Percentiles rank a stretch among this genome's conserved stretches.
Conservation (phyloP, 495 filamentous ascomycete genomes). For the Astrothelium subdiscretum region DNA sequence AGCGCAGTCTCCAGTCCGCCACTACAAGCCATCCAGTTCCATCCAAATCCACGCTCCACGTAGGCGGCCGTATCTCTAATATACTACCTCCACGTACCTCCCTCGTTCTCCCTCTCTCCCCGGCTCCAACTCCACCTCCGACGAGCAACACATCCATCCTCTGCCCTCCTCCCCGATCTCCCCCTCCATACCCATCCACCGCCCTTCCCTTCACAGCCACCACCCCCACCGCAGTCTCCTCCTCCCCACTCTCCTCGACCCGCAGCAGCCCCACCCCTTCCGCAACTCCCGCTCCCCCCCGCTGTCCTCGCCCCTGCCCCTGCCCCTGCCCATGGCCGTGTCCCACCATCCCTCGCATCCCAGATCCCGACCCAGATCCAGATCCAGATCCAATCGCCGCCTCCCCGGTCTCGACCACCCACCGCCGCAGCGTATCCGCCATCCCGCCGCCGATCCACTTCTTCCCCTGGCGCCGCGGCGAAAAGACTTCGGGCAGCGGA, state of each 20-base stretch:
- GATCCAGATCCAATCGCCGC: too few relatives aligned
- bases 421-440: conserved; percentile 24
- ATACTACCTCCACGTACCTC: conserved; percentile 13
- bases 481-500: conserved; percentile 28
- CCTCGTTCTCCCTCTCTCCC: background rate
- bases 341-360: too few relatives aligned
- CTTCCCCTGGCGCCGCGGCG: conserved; percentile 28
- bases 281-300: too few relatives aligned
- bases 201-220: conserved; percentile 1
- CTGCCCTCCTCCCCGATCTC: background rate
- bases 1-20: conserved; percentile 22
- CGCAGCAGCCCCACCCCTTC: conserved; percentile 10
- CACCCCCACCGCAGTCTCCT: background rate
- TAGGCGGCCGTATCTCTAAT: conserved; percentile 22
- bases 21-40: conserved; percentile 21
- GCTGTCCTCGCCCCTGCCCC: conserved; percentile 6
- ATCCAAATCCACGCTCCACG: conserved; percentile 22
- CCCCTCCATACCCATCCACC: background rate
- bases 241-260: conserved; percentile 5
- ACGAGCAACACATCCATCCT: conserved; percentile 10
- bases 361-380: too few relatives aligned
- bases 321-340: conserved; percentile 8
- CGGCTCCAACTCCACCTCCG: background rate
- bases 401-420: conserved; percentile 28
- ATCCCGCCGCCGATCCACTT: conserved; percentile 29